These are phyloP conservation scores for Alloteropsis angusta DNA, from an alignment of 202 grass and related monocot species.

Conservation along the genomic window DNA sequence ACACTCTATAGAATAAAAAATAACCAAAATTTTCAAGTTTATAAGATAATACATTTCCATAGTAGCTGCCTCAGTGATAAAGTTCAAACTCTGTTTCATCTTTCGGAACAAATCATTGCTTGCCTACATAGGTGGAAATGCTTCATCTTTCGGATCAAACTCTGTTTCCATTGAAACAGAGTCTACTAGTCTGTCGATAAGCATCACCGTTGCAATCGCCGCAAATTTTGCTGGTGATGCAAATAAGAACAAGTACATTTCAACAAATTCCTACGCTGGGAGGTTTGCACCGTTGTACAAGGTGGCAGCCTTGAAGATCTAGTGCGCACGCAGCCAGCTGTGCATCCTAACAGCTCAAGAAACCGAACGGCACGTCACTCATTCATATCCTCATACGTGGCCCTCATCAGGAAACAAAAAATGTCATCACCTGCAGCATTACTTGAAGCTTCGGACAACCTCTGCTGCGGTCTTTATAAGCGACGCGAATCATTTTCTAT, in stretches of 20 bases:
- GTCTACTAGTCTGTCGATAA: not conserved
- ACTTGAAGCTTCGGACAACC: not conserved
- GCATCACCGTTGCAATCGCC: not conserved
- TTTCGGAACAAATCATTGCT: not conserved
- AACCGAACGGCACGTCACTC: slow-evolving; percentile 7
- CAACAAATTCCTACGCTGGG: not conserved
- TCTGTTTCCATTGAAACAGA: not conserved
- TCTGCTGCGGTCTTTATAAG: not conserved
- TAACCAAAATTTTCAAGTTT: not conserved
- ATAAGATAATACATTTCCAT: too few species aligned
- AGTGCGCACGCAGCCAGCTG: not conserved
- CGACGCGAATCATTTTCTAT: not conserved
- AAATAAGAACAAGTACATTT: not conserved
- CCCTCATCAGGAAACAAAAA: not conserved
- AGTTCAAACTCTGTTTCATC: not conserved
- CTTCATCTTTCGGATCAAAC: not conserved
- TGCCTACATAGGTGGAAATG: too few species aligned
- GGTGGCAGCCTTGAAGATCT: not conserved
- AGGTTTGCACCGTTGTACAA: not conserved
- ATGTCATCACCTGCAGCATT: not conserved
- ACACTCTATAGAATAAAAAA: not conserved
- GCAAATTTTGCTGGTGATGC: not conserved
- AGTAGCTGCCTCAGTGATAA: too few species aligned
- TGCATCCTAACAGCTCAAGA: not conserved
- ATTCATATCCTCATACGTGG: not conserved